Evolutionary conservation across 1,284 basidiomycete genomes (phyloP).

Genomic region (Chalciporus piperatoides): DNA sequence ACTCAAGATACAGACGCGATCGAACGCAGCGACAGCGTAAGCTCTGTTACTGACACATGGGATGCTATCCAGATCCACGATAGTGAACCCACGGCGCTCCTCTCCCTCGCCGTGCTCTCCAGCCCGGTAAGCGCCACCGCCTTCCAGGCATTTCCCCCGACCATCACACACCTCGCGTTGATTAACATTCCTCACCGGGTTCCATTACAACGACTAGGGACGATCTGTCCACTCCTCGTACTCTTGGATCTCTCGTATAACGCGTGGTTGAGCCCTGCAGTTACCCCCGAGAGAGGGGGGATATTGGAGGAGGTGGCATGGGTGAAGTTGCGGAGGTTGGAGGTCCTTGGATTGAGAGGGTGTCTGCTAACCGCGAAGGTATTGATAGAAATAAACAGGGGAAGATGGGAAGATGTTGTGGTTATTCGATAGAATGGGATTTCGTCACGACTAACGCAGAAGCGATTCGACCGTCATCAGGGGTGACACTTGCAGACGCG

Average conservation of each 20-base stretch:
- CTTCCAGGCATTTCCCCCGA: slow-evolving; percentile 52
- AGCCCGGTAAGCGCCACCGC: slow-evolving; percentile 34
- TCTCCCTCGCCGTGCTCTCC: slow-evolving; percentile 40
- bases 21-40: not conserved
- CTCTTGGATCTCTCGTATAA: slow-evolving; percentile 68
- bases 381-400: slow-evolving; percentile 47
- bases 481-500: too few relatives aligned
- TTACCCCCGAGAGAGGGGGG: slow-evolving; percentile 19
- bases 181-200: slow-evolving; percentile 43
- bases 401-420: slow-evolving; percentile 59
- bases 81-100: slow-evolving; percentile 31
- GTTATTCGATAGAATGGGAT: slow-evolving; percentile 38
- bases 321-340: slow-evolving; percentile 49
- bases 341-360: slow-evolving; percentile 50
- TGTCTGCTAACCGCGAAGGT: slow-evolving; percentile 44
- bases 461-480: too few relatives aligned
- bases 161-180: slow-evolving; percentile 55
- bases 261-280: slow-evolving; percentile 46
- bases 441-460: too few relatives aligned
- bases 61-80: slow-evolving; percentile 19
- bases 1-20: not conserved
- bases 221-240: slow-evolving; percentile 57
- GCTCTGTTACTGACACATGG: slow-evolving; percentile 19
- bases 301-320: slow-evolving; percentile 52
- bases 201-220: slow-evolving; percentile 53